phyloP scores from a whole-genome alignment of 495 filamentous ascomycete genomes.

The Podospora pseudopauciseta region DNA sequence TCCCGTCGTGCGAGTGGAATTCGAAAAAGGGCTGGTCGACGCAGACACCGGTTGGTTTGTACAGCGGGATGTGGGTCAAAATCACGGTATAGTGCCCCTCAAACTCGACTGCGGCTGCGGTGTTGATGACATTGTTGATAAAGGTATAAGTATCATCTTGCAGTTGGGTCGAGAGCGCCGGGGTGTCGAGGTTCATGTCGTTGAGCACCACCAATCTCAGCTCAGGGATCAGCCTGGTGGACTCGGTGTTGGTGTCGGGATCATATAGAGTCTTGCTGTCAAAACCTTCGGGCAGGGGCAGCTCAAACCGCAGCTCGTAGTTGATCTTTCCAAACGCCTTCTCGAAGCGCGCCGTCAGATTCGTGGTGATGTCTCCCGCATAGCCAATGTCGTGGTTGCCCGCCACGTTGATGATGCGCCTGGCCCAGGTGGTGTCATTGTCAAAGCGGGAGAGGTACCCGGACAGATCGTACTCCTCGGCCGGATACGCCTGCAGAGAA shows the following conservation, averaged over 20 bases:
- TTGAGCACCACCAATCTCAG: slow-evolving; percentile 85
- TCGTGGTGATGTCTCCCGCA: slow-evolving; percentile 74
- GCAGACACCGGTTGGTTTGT: slow-evolving; percentile 80
- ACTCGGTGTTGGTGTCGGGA: slow-evolving; percentile 28
- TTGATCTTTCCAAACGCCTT: slow-evolving; percentile 77
- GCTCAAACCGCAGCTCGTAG: slow-evolving; percentile 76
- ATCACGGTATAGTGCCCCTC: slow-evolving; percentile 69
- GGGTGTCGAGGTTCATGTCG: slow-evolving; percentile 84
- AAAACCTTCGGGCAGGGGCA: slow-evolving; percentile 41
- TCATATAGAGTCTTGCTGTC: slow-evolving; percentile 37
- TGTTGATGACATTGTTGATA: slow-evolving; percentile 66
- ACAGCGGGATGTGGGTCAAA: slow-evolving; percentile 86
- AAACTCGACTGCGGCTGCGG: slow-evolving; percentile 63
- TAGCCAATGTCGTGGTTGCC: slow-evolving; percentile 98
- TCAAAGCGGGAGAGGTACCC: slow-evolving; percentile 51
- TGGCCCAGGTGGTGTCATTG: slow-evolving; percentile 55
- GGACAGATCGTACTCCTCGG: slow-evolving; percentile 47
- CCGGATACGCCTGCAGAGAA: slow-evolving; percentile 48
- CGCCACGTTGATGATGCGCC: slow-evolving; percentile 77
- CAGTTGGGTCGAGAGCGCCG: slow-evolving; percentile 59
- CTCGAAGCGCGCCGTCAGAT: slow-evolving; percentile 75
- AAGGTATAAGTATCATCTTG: slow-evolving; percentile 73
- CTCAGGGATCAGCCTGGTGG: slow-evolving; percentile 51
- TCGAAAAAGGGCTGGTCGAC: slow-evolving; percentile 77
- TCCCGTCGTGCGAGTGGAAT: slow-evolving; percentile 64